Conservation (phyloP, 805 yeast species). For the Lipomyces kockii region DNA sequence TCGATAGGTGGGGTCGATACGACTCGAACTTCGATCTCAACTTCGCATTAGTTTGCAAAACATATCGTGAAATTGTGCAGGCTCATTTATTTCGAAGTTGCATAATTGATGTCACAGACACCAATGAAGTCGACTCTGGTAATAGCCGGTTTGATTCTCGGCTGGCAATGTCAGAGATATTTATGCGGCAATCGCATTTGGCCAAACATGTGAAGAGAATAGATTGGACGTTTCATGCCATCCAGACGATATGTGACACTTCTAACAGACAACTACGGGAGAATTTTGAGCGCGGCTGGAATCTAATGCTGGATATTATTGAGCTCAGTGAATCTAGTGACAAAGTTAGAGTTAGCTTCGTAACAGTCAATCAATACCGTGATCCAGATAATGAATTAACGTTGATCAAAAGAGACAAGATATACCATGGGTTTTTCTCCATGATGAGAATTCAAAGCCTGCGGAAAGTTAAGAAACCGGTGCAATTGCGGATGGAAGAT, state of each 20-base stretch:
- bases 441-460: background rate
- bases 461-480: background rate
- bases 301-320: background rate
- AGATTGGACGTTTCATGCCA: background rate
- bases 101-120: background rate
- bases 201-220: background rate
- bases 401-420: background rate
- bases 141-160: slow-evolving; percentile 1
- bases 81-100: background rate
- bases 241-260: background rate
- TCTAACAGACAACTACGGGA: background rate
- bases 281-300: background rate
- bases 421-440: background rate
- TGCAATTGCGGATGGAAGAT: background rate
- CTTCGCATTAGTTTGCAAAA: background rate
- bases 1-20: background rate
- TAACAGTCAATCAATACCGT: background rate
- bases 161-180: background rate
- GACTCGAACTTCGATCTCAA: background rate
- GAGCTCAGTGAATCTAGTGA: background rate
- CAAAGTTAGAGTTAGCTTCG: background rate
- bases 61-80: background rate
- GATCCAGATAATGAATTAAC: background rate
- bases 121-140: background rate
- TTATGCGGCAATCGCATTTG: background rate